A percentile compares a stretch with the other conserved stretches of the same genome.
Evolutionary conservation across 2,329 filamentous ascomycete genomes (phyloP).

Genomic region (Immersiporthe knoxdaviesiana): DNA sequence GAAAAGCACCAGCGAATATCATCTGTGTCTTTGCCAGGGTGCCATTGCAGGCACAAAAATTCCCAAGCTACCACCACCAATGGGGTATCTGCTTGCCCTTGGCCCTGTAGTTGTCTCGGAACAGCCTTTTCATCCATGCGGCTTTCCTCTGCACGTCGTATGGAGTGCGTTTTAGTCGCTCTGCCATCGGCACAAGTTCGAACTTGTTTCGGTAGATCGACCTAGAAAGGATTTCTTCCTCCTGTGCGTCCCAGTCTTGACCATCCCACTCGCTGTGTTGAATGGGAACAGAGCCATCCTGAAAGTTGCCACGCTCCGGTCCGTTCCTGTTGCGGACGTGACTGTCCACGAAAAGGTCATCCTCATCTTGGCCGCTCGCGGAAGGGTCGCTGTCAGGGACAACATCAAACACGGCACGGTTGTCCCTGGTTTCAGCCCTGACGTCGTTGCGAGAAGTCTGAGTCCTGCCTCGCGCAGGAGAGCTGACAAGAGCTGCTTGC

Average conservation of each 20-base stretch:
- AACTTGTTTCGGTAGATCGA: constrained; percentile 10
- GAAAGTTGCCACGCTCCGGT: background rate
- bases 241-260: constrained; percentile 14
- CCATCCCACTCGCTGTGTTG: background rate
- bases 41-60: background rate
- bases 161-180: constrained; percentile 7
- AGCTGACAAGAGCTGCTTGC: background rate
- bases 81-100: constrained; percentile 17
- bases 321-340: background rate
- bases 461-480: background rate
- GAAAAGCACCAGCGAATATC: background rate
- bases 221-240: constrained; percentile 12
- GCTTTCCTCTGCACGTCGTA: constrained; percentile 23
- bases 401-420: background rate
- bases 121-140: constrained; percentile 13
- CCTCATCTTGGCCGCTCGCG: background rate
- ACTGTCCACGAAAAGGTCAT: constrained; percentile 3
- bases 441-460: background rate
- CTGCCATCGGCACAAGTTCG: constrained; percentile 20
- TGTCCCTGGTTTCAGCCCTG: background rate
- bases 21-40: background rate
- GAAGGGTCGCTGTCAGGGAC: background rate
- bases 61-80: constrained; percentile 12
- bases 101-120: constrained; percentile 8
- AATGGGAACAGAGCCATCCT: background rate